These are phyloP conservation scores for Xylariaceae sp. DNA, from an alignment of 2,329 filamentous ascomycete genomes.

Conservation along the genomic window DNA sequence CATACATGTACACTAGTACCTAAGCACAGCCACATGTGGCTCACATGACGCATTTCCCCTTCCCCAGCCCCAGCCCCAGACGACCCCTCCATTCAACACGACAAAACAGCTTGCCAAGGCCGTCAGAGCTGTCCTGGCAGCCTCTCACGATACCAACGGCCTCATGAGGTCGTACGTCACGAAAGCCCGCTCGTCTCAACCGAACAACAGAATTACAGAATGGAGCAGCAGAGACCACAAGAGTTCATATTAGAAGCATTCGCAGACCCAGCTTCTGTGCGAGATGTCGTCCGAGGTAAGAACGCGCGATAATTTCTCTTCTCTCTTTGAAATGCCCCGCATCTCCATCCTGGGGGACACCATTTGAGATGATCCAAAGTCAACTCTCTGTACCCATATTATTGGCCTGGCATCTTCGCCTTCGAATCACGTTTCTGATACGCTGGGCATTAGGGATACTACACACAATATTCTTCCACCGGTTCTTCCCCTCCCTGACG, in stretches of 20 bases:
- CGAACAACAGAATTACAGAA: slow-evolving; percentile 34
- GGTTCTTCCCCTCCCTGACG: slow-evolving; percentile 87
- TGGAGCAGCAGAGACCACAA: slow-evolving; percentile 67
- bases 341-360: slow-evolving; percentile 2
- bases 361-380: background rate
- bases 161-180: slow-evolving; percentile 20
- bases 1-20: background rate
- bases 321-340: slow-evolving; percentile 14
- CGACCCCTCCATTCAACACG: slow-evolving; percentile 29
- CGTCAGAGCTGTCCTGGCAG: slow-evolving; percentile 12
- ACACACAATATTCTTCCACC: slow-evolving; percentile 98
- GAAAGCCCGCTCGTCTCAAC: background rate
- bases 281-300: slow-evolving; percentile 90
- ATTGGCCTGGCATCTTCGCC: slow-evolving; percentile 25
- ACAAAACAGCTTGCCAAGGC: slow-evolving; percentile 17
- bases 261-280: slow-evolving; percentile 86
- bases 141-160: slow-evolving; percentile 12
- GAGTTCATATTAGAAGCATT: slow-evolving; percentile 96
- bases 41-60: slow-evolving; percentile 34
- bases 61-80: slow-evolving; percentile 14
- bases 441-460: slow-evolving; percentile 71
- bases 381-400: background rate
- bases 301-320: slow-evolving; percentile 13
- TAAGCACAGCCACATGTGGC: slow-evolving; percentile 30
- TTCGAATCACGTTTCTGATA: slow-evolving; percentile 13